phyloP scores from a whole-genome alignment of 106 monocot species.

The Hemerocallis citrina region DNA sequence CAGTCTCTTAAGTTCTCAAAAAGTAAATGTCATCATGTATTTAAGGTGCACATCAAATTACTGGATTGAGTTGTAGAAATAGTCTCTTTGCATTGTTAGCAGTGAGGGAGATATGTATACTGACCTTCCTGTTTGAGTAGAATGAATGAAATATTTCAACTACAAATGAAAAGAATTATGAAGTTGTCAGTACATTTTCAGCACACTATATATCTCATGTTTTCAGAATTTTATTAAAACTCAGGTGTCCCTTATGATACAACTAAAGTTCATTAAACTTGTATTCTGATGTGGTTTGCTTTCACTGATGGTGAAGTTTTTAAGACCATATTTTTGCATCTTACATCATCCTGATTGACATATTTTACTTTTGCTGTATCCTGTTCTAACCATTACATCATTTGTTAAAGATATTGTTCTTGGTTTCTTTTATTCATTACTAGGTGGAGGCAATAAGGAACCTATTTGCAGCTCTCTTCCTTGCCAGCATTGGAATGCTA shows the following conservation, averaged over 20 bases:
- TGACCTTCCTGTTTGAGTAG: too few species aligned
- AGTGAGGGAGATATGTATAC: too few species aligned
- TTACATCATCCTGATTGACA: background rate
- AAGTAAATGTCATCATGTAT: too few species aligned
- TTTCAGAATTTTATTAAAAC: background rate
- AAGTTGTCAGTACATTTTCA: too few species aligned
- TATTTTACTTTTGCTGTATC: background rate
- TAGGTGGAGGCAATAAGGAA: slow-evolving; percentile 95
- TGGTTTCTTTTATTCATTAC: slow-evolving; percentile 9
- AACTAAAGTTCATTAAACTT: background rate
- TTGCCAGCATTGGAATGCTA: slow-evolving; percentile 97
- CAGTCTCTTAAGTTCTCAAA: too few species aligned
- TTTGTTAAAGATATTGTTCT: background rate
- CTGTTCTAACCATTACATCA: background rate
- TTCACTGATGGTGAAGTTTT: too few species aligned
- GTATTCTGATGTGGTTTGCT: background rate
- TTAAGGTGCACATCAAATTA: too few species aligned
- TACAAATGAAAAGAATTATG: background rate
- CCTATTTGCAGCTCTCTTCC: slow-evolving; percentile 97
- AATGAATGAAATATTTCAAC: too few species aligned
- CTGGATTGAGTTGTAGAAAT: too few species aligned
- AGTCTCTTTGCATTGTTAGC: too few species aligned
- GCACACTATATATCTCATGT: too few species aligned
- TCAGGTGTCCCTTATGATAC: background rate
- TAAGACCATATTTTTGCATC: background rate